Percentiles rank a stretch among this genome's conserved stretches.
These are phyloP conservation scores for Saccharomyces eubayanus DNA, from an alignment of 805 yeast genomes.

Conservation along the genomic window DNA sequence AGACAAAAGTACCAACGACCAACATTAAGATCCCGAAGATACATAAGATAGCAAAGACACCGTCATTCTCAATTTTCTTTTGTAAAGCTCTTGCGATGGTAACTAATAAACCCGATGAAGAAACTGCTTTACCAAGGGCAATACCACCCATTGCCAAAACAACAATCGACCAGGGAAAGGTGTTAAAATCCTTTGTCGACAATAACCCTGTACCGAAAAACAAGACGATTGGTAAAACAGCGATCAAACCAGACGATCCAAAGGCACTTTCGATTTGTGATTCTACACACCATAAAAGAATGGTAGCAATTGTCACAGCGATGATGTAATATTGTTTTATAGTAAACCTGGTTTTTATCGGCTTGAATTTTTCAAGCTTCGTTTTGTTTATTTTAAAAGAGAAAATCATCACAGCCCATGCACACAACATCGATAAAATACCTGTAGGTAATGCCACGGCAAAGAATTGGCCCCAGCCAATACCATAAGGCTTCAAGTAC, in stretches of 20 bases:
- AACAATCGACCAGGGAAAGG: constrained; percentile 94
- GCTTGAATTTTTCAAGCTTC: constrained; percentile 38
- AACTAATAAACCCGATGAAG: constrained; percentile 77
- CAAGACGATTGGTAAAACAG: constrained; percentile 73
- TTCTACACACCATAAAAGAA: constrained; percentile 83
- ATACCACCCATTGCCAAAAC: constrained; percentile 96
- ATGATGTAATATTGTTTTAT: constrained; percentile 66
- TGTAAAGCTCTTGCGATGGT: constrained; percentile 71
- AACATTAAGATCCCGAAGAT: constrained; percentile 78
- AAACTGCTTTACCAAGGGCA: constrained; percentile 87
- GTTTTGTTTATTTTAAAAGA: constrained; percentile 45
- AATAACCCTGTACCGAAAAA: constrained; percentile 86
- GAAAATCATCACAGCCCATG: constrained; percentile 60
- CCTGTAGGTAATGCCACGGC: constrained; percentile 80
- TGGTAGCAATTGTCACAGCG: constrained; percentile 62
- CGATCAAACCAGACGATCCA: constrained; percentile 91
- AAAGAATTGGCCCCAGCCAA: constrained; percentile 88
- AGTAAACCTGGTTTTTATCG: constrained; percentile 59
- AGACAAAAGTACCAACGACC: constrained; percentile 86
- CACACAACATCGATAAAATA: constrained; percentile 46
- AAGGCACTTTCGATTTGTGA: constrained; percentile 59
- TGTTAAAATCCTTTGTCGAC: constrained; percentile 79
- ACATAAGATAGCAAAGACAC: constrained; percentile 59
- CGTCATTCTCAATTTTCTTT: constrained; percentile 50
- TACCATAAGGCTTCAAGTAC: constrained; percentile 58